Percentiles rank a stretch among this genome's conserved stretches.
These are phyloP conservation scores for Naegleria fowleri DNA, from an alignment of 208 protist species.

Conservation along the genomic window DNA sequence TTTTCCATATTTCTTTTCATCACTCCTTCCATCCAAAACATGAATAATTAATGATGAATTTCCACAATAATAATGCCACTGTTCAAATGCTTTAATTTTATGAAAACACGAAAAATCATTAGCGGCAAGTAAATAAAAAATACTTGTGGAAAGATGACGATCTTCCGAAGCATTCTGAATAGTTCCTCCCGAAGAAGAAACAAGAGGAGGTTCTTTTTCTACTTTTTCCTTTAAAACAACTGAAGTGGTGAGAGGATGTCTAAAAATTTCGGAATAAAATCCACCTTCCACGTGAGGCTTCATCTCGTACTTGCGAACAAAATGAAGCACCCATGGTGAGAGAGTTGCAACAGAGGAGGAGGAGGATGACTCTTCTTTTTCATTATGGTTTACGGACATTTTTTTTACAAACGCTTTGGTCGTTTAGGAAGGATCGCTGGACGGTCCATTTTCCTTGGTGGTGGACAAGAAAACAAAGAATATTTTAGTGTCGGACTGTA, in stretches of 20 bases:
- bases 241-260: not conserved
- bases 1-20: not conserved
- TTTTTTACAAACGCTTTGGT: too few species aligned
- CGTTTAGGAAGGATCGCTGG: too few species aligned
- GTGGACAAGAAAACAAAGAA: too few species aligned
- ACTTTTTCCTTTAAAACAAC: too few species aligned
- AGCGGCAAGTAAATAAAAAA: not conserved
- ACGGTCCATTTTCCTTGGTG: too few species aligned
- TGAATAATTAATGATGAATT: not conserved
- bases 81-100: not conserved
- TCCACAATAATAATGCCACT: slow-evolving; percentile 10
- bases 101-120: slow-evolving; percentile 4
- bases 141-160: not conserved
- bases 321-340: not conserved
- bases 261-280: not conserved
- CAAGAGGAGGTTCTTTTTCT: not conserved
- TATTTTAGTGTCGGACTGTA: too few species aligned
- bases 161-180: not conserved
- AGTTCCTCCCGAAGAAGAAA: not conserved
- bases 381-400: too few species aligned
- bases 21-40: not conserved
- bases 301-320: not conserved
- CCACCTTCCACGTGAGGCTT: not conserved
- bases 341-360: too few species aligned
- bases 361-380: too few species aligned